Percentiles rank a stretch among this genome's conserved stretches.
Evolutionary conservation across 495 filamentous ascomycete species (phyloP).

Genomic region (Lasiosphaeris hirsuta): DNA sequence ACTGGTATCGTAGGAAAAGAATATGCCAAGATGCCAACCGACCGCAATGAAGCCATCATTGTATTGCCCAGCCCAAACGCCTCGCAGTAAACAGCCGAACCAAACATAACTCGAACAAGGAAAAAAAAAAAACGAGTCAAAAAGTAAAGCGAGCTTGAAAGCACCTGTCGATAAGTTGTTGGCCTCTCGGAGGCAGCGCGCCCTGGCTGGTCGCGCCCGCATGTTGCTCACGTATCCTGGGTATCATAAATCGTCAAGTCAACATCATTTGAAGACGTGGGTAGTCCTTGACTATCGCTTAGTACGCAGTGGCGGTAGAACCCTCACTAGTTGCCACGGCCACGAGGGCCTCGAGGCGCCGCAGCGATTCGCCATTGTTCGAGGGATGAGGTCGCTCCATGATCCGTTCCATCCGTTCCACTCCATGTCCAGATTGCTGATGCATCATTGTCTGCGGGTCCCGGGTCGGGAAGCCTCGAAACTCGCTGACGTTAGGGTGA

Average conservation of each 20-base stretch:
- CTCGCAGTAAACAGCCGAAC: slow-evolving; percentile 1
- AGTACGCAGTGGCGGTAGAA: slow-evolving; percentile 53
- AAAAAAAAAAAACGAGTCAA: neutral
- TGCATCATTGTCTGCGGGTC: slow-evolving; percentile 24
- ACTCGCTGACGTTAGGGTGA: slow-evolving; percentile 45
- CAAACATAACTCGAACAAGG: neutral
- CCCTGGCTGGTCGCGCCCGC: too few species aligned
- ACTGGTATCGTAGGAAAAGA: slow-evolving; percentile 19
- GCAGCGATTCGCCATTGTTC: slow-evolving; percentile 46
- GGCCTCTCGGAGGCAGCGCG: too few species aligned
- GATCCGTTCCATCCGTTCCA: slow-evolving; percentile 29
- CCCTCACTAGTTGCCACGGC: slow-evolving; percentile 86
- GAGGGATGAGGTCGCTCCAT: slow-evolving; percentile 25
- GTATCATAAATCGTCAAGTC: too few species aligned
- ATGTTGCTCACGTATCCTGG: too few species aligned
- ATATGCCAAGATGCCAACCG: slow-evolving; percentile 19
- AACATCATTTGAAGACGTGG: neutral
- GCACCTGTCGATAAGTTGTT: too few species aligned
- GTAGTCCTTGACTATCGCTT: neutral
- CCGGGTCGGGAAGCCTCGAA: slow-evolving; percentile 43
- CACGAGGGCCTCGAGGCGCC: slow-evolving; percentile 76
- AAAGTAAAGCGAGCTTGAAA: too few species aligned
- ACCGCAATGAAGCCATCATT: slow-evolving; percentile 11
- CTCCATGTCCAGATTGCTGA: slow-evolving; percentile 14
- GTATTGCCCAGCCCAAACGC: slow-evolving; percentile 10